Conservation (phyloP, 1,284 basidiomycete genomes). For the Trametes polyzona region DNA sequence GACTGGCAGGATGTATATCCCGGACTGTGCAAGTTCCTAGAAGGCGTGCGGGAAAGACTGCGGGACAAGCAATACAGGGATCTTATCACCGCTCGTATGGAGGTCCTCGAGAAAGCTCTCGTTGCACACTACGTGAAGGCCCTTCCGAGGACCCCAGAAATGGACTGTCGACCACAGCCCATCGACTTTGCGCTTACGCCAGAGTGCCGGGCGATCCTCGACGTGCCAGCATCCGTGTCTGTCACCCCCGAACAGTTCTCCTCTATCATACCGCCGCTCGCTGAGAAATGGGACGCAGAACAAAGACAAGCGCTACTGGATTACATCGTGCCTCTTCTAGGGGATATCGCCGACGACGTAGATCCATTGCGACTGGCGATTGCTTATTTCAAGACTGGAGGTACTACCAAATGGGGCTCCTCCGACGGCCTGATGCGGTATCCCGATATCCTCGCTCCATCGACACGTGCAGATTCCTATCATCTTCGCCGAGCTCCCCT, state of each 20-base stretch:
- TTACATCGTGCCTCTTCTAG: background rate
- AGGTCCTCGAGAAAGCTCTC: conserved; percentile 7
- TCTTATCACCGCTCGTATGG: too few species aligned
- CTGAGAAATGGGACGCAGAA: background rate
- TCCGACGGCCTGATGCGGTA: background rate
- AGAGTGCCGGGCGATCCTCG: background rate
- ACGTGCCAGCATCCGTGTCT: background rate
- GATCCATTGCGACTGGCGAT: conserved; percentile 9
- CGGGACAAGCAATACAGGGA: too few species aligned
- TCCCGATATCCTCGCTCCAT: background rate
- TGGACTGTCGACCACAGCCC: conserved; percentile 1
- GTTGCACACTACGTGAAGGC: background rate
- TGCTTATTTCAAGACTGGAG: background rate
- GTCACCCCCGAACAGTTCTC: conserved; percentile 1
- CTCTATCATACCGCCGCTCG: background rate
- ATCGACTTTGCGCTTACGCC: conserved; percentile 10
- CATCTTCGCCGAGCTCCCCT: too few species aligned
- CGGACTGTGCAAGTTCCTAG: too few species aligned
- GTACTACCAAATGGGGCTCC: background rate
- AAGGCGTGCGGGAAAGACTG: too few species aligned
- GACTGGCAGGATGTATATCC: too few species aligned
- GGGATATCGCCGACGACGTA: background rate
- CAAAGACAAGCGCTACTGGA: background rate
- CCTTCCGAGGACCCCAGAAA: background rate
- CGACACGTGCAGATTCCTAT: too few species aligned